Percentiles rank a stretch among this genome's conserved stretches.
phyloP scores from a whole-genome alignment of 345 rosid genomes.

The Isatis tinctoria region DNA sequence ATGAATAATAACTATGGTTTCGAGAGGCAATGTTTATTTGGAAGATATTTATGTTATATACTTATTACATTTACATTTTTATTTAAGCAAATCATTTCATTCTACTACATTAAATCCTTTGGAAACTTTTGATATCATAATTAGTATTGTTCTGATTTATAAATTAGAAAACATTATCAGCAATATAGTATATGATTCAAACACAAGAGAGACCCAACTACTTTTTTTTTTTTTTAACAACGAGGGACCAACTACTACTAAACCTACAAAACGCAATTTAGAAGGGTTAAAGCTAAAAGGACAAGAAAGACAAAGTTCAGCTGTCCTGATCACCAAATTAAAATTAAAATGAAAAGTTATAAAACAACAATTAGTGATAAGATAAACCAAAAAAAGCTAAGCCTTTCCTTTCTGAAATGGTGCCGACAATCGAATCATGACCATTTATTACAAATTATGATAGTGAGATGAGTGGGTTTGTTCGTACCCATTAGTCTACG shows the following conservation, averaged over 20 bases:
- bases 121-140: not conserved
- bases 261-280: not conserved
- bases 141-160: not conserved
- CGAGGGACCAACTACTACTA: not conserved
- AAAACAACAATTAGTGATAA: slow-evolving; percentile 23
- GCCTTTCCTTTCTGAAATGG: slow-evolving; percentile 15
- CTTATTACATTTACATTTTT: not conserved
- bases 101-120: not conserved
- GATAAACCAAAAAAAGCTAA: slow-evolving; percentile 20
- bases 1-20: not conserved
- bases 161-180: not conserved
- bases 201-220: too few species aligned
- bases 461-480: slow-evolving; percentile 22
- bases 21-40: not conserved
- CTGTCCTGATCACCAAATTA: slow-evolving; percentile 16
- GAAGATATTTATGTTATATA: not conserved
- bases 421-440: slow-evolving; percentile 34
- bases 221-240: too few species aligned
- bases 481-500: slow-evolving; percentile 33
- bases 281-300: not conserved
- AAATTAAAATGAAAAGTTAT: slow-evolving; percentile 17
- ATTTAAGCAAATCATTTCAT: not conserved
- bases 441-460: slow-evolving; percentile 27
- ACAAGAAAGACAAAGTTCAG: slow-evolving; percentile 2
- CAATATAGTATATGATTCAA: too few species aligned